Conservation (phyloP, 495 filamentous ascomycete genomes). For the Antarctomyces pellizariae region DNA sequence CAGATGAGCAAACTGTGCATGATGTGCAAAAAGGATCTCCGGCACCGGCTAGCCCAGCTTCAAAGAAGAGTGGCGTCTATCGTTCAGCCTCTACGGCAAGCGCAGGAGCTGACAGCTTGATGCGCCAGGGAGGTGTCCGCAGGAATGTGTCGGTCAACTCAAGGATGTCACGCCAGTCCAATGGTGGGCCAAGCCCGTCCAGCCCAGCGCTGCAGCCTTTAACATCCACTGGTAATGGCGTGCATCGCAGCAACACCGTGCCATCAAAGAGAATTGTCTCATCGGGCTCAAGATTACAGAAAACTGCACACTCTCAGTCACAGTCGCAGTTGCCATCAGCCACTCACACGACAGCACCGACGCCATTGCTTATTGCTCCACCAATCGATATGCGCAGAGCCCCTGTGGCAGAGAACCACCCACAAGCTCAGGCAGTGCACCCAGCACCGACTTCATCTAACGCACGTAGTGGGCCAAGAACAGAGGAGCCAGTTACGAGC, state of each 20-base stretch:
- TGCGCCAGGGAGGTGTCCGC: conserved; percentile 52
- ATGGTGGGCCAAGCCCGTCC: conserved; percentile 42
- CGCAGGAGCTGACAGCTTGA: conserved; percentile 62
- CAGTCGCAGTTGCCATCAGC: conserved; percentile 2
- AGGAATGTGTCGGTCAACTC: conserved; percentile 59
- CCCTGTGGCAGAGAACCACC: too few relatives aligned
- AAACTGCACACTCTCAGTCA: conserved; percentile 9
- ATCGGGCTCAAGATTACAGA: conserved; percentile 16
- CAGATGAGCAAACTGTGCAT: conserved; percentile 68
- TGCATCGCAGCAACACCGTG: conserved; percentile 81
- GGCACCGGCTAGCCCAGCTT: conserved; percentile 24
- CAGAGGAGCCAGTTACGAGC: too few relatives aligned
- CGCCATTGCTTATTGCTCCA: conserved; percentile 19
- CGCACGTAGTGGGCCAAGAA: too few relatives aligned
- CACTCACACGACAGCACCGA: conserved; percentile 11
- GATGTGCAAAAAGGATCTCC: conserved; percentile 54
- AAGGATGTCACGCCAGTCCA: conserved; percentile 47
- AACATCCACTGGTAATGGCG: conserved; percentile 31
- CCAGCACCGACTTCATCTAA: too few relatives aligned
- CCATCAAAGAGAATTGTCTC: conserved; percentile 69
- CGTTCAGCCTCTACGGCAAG: conserved; percentile 75
- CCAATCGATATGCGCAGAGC: too few relatives aligned
- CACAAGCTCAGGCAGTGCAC: too few relatives aligned
- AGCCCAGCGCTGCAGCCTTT: conserved; percentile 33
- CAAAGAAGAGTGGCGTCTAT: conserved; percentile 25